Evolutionary conservation across 2,329 filamentous ascomycete species (phyloP).

Genomic region (Pleomassaria siparia): DNA sequence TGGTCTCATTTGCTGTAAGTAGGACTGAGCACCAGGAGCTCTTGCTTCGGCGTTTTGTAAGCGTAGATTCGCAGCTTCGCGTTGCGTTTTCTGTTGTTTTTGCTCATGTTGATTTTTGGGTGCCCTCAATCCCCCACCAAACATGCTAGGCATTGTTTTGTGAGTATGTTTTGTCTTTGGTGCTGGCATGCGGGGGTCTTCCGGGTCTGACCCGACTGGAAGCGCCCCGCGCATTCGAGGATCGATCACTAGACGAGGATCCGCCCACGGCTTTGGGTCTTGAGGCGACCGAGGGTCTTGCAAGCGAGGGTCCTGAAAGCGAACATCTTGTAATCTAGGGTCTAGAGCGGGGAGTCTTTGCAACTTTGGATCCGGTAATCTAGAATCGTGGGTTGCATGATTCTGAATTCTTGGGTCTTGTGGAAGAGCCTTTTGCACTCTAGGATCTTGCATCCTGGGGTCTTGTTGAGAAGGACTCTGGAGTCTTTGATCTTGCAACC

Average conservation of each 20-base stretch:
- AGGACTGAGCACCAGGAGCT: constrained; percentile 27
- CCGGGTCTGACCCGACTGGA: not conserved
- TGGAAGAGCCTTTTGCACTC: not conserved
- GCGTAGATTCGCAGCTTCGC: constrained; percentile 41
- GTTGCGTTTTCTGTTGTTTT: constrained; percentile 35
- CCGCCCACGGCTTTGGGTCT: not conserved
- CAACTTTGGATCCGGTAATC: constrained; percentile 7
- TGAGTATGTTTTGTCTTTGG: constrained; percentile 11
- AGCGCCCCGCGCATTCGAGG: not conserved
- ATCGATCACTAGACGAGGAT: constrained; percentile 3
- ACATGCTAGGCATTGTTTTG: constrained; percentile 16
- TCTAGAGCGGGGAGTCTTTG: constrained; percentile 8
- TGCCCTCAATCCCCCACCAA: constrained; percentile 5
- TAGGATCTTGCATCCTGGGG: constrained; percentile 10
- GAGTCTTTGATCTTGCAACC: not conserved
- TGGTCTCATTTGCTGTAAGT: constrained; percentile 22
- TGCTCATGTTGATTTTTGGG: constrained; percentile 33
- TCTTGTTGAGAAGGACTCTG: constrained; percentile 4
- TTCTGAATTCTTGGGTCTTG: not conserved
- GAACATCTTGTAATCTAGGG: not conserved
- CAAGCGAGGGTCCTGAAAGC: constrained; percentile 2
- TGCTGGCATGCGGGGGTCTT: constrained; percentile 8
- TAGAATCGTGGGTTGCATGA: not conserved
- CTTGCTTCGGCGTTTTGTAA: constrained; percentile 46
- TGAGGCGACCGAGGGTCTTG: not conserved